Percentiles rank a stretch among this genome's conserved stretches.
Evolutionary conservation across 768 basidiomycete genomes (phyloP).

Genomic region (Botryobasidium botryosum): DNA sequence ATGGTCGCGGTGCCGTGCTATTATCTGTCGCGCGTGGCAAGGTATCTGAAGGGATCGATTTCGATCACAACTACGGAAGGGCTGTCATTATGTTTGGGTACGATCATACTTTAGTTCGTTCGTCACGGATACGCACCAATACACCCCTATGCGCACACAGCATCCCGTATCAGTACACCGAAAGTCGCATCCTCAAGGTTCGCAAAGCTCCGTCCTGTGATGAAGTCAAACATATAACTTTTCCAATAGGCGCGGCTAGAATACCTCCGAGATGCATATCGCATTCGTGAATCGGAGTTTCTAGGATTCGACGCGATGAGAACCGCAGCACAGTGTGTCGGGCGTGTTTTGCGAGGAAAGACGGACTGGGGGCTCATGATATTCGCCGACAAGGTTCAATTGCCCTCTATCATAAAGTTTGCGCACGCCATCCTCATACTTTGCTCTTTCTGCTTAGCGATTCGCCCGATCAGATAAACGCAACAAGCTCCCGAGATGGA

Average conservation of each 20-base stretch:
- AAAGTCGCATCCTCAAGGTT: slow-evolving; percentile 82
- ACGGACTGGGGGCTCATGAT: slow-evolving; percentile 99
- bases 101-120: slow-evolving; percentile 20
- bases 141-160: slow-evolving; percentile 27
- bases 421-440: not conserved
- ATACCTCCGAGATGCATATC: slow-evolving; percentile 94
- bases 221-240: no score
- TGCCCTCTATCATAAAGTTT: not conserved
- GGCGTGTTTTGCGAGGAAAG: slow-evolving; percentile 92
- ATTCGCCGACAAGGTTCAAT: slow-evolving; percentile 91
- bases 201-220: no score
- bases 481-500: slow-evolving; percentile 94
- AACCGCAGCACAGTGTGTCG: slow-evolving; percentile 97
- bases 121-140: no score
- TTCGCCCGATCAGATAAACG: slow-evolving; percentile 88
- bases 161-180: slow-evolving; percentile 95
- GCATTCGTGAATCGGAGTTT: slow-evolving; percentile 96
- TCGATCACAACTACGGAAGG: slow-evolving; percentile 97
- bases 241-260: slow-evolving; percentile 58
- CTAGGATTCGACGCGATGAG: slow-evolving; percentile 99
- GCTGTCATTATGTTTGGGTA: slow-evolving; percentile 99
- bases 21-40: slow-evolving; percentile 97
- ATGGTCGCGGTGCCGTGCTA: slow-evolving; percentile 90
- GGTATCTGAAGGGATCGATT: slow-evolving; percentile 99
- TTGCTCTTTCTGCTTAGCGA: slow-evolving; percentile 31